These are phyloP conservation scores for Ceratobasidium sp. DNA, from an alignment of 1,284 basidiomycete species.

Conservation along the genomic window DNA sequence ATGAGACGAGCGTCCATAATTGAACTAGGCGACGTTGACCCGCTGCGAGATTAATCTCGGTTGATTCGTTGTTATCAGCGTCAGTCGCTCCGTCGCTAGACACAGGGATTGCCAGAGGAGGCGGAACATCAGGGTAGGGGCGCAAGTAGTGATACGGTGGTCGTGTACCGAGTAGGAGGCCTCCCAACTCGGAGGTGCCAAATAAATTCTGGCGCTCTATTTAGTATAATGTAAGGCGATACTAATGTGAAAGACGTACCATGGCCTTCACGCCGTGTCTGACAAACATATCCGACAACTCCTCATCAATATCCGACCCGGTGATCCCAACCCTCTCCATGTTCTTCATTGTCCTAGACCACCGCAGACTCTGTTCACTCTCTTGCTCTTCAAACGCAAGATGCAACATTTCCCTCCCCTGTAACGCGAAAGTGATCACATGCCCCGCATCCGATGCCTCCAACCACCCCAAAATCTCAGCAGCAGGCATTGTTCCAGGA, in stretches of 20 bases:
- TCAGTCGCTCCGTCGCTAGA: not conserved
- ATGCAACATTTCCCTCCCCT: not conserved
- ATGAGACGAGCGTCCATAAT: not conserved
- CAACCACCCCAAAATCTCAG: constrained; percentile 1
- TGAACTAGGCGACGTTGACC: not conserved
- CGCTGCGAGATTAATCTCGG: not conserved
- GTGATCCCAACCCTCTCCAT: not conserved
- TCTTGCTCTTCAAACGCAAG: constrained; percentile 3
- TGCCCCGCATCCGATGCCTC: not conserved
- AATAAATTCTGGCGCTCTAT: not conserved
- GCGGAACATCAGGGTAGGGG: constrained; percentile 7
- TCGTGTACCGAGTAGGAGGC: not conserved
- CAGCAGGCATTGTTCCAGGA: not conserved
- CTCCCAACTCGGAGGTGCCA: constrained; percentile 20
- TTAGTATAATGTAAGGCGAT: not conserved
- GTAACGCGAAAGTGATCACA: not conserved
- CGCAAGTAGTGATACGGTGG: constrained; percentile 20
- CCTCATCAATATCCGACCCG: not conserved
- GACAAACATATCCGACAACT: not conserved
- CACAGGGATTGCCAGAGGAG: constrained; percentile 3
- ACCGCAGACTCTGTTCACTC: not conserved
- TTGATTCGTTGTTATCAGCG: not conserved
- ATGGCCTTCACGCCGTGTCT: constrained; percentile 8
- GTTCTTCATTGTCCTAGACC: not conserved
- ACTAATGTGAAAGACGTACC: not conserved